Evolutionary conservation across 805 yeast species (phyloP), one percentile per base, ranked within the genome.

Genomic region (Suhomyces pyralidae): DNA sequence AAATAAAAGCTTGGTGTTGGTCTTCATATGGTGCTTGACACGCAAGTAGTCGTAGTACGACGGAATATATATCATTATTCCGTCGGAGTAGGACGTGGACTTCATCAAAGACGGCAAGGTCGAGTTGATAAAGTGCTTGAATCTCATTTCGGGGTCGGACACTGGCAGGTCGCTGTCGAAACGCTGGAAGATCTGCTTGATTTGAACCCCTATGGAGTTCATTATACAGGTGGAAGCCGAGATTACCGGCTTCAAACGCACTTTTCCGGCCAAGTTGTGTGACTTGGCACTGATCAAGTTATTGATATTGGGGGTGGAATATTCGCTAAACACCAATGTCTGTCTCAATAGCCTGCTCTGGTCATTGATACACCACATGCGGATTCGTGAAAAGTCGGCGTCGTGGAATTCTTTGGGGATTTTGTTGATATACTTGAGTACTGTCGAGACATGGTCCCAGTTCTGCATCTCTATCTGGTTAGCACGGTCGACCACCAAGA

Each of bases 301-400:
- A 65, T 87, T 90, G 61, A 93, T 81, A 59, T 84, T 90, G 8
- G 98, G 98, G 1, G 97, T 87, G 8, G 78, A 59, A 64, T 80
- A 89, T 60, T 84, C 89, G n/a, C 88, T 74, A 58, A 94, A 86
- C 2, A 88, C 76, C 61, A 94, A 68, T 0, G 88, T 82, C 70
- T 94, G 99, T 25, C 97, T 81, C 51, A 93, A 76, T 49, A 75
- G 74, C 56, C 76, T 78, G 12, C 89, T 85, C 59, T 89, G 85
- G 56, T 90, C 96, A 62, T 94, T 92, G 57, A 94, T 85, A 36
- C 87, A 84, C 96, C 96, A 92, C 87, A 88, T 86, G 61, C 97
- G 80, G 38, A 94, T 85, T 59, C 99, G 80, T 52, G 94, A 83
- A 68, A 94, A 94, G 69, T 94, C 99, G 14, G 96, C 87, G 57